Conservation (phyloP, 352 stramenopile species). For the Phytophthora palmivora region DNA sequence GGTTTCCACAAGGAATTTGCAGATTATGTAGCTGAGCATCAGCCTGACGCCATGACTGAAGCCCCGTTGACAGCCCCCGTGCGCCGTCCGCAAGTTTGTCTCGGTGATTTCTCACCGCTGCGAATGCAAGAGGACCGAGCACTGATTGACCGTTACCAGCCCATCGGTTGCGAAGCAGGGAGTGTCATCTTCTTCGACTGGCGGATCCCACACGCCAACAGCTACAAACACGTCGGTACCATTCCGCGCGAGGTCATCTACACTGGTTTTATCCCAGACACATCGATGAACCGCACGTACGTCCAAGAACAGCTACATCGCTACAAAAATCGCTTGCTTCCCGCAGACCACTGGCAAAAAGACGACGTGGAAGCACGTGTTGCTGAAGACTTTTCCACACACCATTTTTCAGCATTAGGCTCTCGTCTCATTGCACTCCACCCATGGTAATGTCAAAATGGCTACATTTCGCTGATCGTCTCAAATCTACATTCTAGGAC, state of each 20-base stretch:
- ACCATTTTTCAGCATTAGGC: conserved; percentile 73
- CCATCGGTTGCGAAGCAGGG: conserved; percentile 64
- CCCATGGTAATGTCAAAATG: conserved; percentile 58
- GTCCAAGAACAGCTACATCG: conserved; percentile 74
- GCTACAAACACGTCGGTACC: conserved; percentile 70
- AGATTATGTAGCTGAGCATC: conserved; percentile 52
- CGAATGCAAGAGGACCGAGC: conserved; percentile 84
- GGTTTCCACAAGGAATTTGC: conserved; percentile 90
- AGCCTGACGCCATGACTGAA: conserved; percentile 21
- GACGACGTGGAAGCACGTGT: conserved; percentile 59
- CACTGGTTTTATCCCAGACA: conserved; percentile 81
- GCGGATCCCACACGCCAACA: conserved; percentile 90
- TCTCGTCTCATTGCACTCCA: conserved; percentile 69
- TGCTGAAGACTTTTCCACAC: conserved; percentile 63
- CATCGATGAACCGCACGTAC: conserved; percentile 77
- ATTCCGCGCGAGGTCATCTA: conserved; percentile 85
- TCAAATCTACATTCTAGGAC: not conserved
- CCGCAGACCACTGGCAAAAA: conserved; percentile 85
- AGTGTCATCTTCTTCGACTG: conserved; percentile 91
- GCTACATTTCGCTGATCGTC: conserved; percentile 28
- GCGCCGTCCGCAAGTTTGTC: conserved; percentile 71
- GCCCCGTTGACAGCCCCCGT: conserved; percentile 18
- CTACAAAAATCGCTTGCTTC: conserved; percentile 68
- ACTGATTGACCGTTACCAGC: conserved; percentile 78
- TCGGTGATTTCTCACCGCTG: conserved; percentile 89